These are phyloP conservation scores for Rhodotorula glutinis DNA, from an alignment of 1,284 basidiomycete species.

Conservation along the genomic window DNA sequence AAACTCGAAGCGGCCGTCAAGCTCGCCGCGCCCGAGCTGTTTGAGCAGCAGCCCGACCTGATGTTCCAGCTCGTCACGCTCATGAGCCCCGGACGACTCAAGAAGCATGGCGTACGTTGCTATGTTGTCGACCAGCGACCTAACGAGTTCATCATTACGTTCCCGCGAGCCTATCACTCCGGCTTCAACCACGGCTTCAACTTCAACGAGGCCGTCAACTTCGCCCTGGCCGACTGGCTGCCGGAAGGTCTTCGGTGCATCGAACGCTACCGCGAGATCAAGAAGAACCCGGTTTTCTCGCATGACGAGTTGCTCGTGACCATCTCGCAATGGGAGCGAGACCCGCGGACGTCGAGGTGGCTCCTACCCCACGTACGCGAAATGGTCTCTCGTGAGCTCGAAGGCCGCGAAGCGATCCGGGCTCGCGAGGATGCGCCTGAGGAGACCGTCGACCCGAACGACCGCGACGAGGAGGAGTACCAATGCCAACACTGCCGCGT, in stretches of 20 bases:
- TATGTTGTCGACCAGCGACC: conserved; percentile 94
- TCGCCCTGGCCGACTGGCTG: conserved; percentile 95
- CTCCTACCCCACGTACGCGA: conserved; percentile 75
- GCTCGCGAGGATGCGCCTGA: conserved; percentile 53
- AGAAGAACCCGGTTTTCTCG: conserved; percentile 93
- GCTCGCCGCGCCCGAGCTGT: conserved; percentile 94
- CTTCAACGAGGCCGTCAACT: conserved; percentile 99
- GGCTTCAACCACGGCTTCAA: conserved; percentile 71
- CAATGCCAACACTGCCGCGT: conserved; percentile 91
- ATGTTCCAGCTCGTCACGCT: conserved; percentile 97
- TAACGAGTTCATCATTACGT: conserved; percentile 96
- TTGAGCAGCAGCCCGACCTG: conserved; percentile 93
- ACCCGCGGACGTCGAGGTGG: conserved; percentile 92
- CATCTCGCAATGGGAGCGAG: conserved; percentile 86
- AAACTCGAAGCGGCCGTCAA: conserved; percentile 96
- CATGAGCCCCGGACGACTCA: conserved; percentile 88
- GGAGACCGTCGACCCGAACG: conserved; percentile 72
- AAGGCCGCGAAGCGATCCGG: conserved; percentile 60
- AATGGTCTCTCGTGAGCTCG: conserved; percentile 83
- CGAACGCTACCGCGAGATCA: conserved; percentile 75
- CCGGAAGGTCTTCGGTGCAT: conserved; percentile 81
- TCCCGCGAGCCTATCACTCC: conserved; percentile 96
- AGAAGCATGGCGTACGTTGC: conserved; percentile 86
- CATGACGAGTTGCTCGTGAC: conserved; percentile 96
- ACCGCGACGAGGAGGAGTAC: conserved; percentile 86